Percentiles rank a stretch among this genome's conserved stretches.
These are phyloP conservation scores for Kodamaea leandrae DNA, from an alignment of 805 yeast species.

Conservation along the genomic window DNA sequence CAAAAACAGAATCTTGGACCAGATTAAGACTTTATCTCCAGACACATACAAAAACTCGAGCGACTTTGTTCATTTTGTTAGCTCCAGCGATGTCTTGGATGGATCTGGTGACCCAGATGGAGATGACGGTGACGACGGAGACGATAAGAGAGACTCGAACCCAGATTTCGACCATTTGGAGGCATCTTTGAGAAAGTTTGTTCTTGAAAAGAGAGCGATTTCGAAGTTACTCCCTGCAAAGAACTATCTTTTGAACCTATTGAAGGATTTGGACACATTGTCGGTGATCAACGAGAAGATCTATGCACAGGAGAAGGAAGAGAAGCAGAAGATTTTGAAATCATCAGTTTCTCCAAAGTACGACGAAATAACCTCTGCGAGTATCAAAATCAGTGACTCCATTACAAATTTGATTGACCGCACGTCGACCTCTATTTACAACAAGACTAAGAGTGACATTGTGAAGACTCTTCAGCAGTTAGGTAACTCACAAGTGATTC, in stretches of 20 bases:
- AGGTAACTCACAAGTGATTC: slow-evolving; percentile 51
- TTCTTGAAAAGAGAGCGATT: slow-evolving; percentile 81
- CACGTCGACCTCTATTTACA: slow-evolving; percentile 56
- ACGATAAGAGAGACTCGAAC: slow-evolving; percentile 30
- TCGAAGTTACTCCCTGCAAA: slow-evolving; percentile 93
- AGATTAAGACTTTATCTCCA: slow-evolving; percentile 81
- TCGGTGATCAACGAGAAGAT: slow-evolving; percentile 61
- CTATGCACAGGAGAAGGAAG: slow-evolving; percentile 48
- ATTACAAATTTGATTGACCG: slow-evolving; percentile 64
- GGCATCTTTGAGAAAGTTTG: slow-evolving; percentile 78
- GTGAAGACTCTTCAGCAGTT: slow-evolving; percentile 48
- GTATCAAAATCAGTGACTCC: slow-evolving; percentile 53
- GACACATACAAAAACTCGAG: slow-evolving; percentile 83
- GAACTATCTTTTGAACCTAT: slow-evolving; percentile 70
- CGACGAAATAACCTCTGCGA: slow-evolving; percentile 50
- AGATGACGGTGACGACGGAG: slow-evolving; percentile 32
- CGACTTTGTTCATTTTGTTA: slow-evolving; percentile 93
- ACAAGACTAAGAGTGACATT: slow-evolving; percentile 55
- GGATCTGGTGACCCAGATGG: slow-evolving; percentile 30
- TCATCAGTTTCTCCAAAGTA: slow-evolving; percentile 60
- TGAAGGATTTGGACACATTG: slow-evolving; percentile 60
- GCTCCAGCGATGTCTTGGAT: slow-evolving; percentile 52
- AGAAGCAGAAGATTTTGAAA: slow-evolving; percentile 47
- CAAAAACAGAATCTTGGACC: slow-evolving; percentile 71
- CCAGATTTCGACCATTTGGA: slow-evolving; percentile 84